Conservation (phyloP, 1,139 yeast species). For the Saccharomyces hybrid region DNA sequence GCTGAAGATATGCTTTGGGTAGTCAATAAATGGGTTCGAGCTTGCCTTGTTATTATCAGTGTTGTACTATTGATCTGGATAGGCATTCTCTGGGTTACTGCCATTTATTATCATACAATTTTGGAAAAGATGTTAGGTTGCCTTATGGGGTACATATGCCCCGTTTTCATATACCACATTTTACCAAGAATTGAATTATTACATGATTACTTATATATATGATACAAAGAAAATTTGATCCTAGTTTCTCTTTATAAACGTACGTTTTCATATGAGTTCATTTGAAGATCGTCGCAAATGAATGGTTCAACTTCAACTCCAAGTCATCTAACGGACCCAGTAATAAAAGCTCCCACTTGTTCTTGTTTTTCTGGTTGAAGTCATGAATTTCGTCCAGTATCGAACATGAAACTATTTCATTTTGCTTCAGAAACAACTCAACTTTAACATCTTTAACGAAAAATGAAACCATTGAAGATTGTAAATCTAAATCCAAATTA, state of each 20-base stretch:
- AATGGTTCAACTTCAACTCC: constrained; percentile 8
- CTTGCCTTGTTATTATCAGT: constrained; percentile 9
- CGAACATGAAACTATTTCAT: constrained; percentile 15
- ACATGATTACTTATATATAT: constrained; percentile 13
- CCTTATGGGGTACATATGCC: constrained; percentile 39
- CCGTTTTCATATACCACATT: constrained; percentile 32
- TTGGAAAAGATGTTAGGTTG: constrained; percentile 50
- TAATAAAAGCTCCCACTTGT: constrained; percentile 9
- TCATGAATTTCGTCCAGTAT: constrained; percentile 7
- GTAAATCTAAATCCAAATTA: constrained; percentile 18
- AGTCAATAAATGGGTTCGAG: constrained; percentile 7
- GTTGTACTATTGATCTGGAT: constrained; percentile 37
- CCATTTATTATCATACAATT: constrained; percentile 55
- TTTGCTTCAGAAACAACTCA: constrained; percentile 12
- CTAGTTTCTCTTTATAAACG: background rate
- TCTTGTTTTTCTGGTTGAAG: constrained; percentile 1
- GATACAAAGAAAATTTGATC: background rate
- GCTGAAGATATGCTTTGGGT: constrained; percentile 11
- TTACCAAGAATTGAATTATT: constrained; percentile 18
- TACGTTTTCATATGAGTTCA: background rate
- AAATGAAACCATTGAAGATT: constrained; percentile 19
- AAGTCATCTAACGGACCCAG: constrained; percentile 18
- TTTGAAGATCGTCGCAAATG: background rate
- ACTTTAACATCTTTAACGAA: constrained; percentile 7
- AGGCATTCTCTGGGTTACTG: constrained; percentile 43